phyloP scores from a whole-genome alignment of 495 filamentous ascomycete species.

The Terfezia boudieri region DNA sequence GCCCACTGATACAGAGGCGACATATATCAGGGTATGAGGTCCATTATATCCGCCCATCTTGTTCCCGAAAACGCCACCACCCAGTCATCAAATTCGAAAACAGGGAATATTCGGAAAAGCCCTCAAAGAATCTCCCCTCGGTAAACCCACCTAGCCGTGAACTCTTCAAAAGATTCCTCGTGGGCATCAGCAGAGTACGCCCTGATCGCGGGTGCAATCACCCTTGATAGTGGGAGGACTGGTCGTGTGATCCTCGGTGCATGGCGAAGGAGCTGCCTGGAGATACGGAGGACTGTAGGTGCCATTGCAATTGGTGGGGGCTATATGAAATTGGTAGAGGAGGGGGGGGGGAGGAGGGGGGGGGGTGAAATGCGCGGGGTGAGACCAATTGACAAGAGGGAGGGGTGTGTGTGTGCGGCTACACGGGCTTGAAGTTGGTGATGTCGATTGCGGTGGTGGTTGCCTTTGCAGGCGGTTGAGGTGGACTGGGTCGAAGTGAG shows the following conservation, averaged over 20 bases:
- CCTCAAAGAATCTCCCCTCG: too few relatives aligned
- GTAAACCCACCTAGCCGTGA: constrained; percentile 70
- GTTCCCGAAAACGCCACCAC: background rate
- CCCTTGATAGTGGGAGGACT: constrained; percentile 5
- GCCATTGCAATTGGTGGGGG: background rate
- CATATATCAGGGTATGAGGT: background rate
- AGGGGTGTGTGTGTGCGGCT: too few relatives aligned
- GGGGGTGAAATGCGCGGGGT: constrained; percentile 5
- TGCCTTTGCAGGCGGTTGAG: too few relatives aligned
- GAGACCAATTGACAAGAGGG: too few relatives aligned
- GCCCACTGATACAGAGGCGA: too few relatives aligned
- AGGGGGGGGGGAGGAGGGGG: background rate
- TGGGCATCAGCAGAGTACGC: constrained; percentile 30
- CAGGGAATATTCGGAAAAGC: too few relatives aligned
- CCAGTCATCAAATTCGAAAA: background rate
- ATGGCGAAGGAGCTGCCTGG: background rate
- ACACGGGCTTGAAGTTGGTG: too few relatives aligned
- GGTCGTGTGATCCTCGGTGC: constrained; percentile 8
- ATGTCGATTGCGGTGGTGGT: too few relatives aligned
- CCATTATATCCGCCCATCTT: background rate
- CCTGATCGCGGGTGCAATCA: constrained; percentile 8
- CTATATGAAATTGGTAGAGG: constrained; percentile 11
- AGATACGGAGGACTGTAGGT: background rate
- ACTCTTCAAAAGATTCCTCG: constrained; percentile 97
- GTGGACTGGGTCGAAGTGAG: too few relatives aligned